Evolutionary conservation across 306 rosid genomes (phyloP).

Genomic region (Inga leiocalycina): DNA sequence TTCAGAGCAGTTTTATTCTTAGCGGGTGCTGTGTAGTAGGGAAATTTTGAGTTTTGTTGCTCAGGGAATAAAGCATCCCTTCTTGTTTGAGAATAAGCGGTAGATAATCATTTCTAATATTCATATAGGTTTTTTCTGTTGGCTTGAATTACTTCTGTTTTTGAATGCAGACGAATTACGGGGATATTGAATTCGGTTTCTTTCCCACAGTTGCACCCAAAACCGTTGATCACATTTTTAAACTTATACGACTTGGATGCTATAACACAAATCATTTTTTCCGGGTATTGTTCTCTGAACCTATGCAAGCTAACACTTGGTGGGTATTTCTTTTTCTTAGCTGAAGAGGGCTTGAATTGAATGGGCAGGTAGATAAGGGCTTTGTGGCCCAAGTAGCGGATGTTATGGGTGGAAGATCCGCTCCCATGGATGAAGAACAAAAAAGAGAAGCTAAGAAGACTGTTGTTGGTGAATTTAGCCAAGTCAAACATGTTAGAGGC

Average conservation of each 20-base stretch:
- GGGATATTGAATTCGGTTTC: constrained; percentile 97
- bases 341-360: constrained; percentile 35
- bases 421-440: constrained; percentile 90
- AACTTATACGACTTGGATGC: constrained; percentile 90
- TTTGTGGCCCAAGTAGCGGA: constrained; percentile 98
- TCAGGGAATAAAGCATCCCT: constrained; percentile 3
- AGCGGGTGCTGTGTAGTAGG: constrained; percentile 2
- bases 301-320: constrained; percentile 15
- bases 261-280: constrained; percentile 90
- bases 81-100: constrained; percentile 22
- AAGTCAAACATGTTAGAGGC: constrained; percentile 88
- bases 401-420: constrained; percentile 69
- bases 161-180: constrained; percentile 76
- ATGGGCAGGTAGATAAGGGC: constrained; percentile 82
- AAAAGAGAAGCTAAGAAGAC: constrained; percentile 65
- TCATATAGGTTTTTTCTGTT: constrained; percentile 12
- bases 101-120: constrained; percentile 18
- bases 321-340: constrained; percentile 17
- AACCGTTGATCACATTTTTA: constrained; percentile 92
- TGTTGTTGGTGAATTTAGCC: constrained; percentile 85
- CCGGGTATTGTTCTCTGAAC: constrained; percentile 62
- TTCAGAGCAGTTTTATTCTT: constrained; percentile 1
- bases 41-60: constrained; percentile 19
- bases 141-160: constrained; percentile 17
- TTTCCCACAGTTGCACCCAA: constrained; percentile 82